Conservation (phyloP, 2,329 filamentous ascomycete genomes). For the Cadophora sp. region DNA sequence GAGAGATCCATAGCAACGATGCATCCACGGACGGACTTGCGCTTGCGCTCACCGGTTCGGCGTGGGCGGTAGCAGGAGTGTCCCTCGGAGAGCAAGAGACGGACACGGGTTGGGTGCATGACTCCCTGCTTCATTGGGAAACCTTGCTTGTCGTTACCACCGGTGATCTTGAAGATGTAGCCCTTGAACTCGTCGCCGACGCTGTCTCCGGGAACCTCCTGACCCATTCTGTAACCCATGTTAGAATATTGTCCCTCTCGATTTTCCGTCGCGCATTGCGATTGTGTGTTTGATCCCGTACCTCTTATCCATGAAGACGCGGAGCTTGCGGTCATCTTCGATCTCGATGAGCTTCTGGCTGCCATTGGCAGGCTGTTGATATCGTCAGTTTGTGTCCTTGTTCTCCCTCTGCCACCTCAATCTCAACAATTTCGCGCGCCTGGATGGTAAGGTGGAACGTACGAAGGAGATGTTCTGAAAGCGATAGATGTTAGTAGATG, state of each 20-base stretch:
- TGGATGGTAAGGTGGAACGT: conserved; percentile 30
- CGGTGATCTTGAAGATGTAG: conserved; percentile 99
- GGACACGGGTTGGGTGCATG: conserved; percentile 98
- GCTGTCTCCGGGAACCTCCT: conserved; percentile 91
- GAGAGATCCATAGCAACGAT: conserved; percentile 96
- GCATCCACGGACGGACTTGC: conserved; percentile 98
- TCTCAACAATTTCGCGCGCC: conserved; percentile 16
- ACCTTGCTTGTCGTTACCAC: conserved; percentile 99
- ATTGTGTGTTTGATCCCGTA: conserved; percentile 43
- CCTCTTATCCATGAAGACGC: conserved; percentile 98
- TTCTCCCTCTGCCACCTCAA: background rate
- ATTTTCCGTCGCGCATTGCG: conserved; percentile 54
- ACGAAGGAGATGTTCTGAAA: conserved; percentile 45
- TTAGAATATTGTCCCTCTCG: conserved; percentile 33
- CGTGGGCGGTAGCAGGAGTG: conserved; percentile 99
- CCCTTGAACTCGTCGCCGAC: conserved; percentile 99
- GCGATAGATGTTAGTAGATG: conserved; percentile 35
- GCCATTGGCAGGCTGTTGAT: conserved; percentile 85
- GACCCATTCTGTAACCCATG: conserved; percentile 70
- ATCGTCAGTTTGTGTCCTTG: conserved; percentile 32
- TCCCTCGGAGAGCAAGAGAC: conserved; percentile 92
- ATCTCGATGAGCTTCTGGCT: conserved; percentile 99
- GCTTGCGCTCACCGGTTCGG: conserved; percentile 98
- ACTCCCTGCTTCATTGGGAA: conserved; percentile 99
- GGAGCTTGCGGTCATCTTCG: conserved; percentile 99